phyloP scores from a whole-genome alignment of 1,284 basidiomycete species.

The Puccinia polysora region DNA sequence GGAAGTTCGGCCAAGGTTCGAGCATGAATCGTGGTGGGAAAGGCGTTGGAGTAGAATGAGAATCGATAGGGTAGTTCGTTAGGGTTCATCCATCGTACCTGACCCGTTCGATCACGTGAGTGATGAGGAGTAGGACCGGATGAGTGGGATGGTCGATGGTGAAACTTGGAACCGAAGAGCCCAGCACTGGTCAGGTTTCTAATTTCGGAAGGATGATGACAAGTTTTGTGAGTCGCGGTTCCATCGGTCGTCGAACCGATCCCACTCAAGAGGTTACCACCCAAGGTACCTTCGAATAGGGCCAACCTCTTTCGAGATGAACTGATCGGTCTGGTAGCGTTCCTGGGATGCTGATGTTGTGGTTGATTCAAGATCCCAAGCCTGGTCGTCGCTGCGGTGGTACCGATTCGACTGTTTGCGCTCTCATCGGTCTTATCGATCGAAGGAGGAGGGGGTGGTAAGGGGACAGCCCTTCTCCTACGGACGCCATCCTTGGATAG shows the following conservation, averaged over 20 bases:
- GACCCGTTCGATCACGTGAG: conserved; percentile 59
- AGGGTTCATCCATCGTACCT: conserved; percentile 42
- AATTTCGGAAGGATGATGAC: no score
- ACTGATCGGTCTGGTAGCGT: not conserved
- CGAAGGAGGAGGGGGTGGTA: not conserved
- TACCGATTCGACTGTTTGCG: not conserved
- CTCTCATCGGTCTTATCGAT: not conserved
- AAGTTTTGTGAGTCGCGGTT: conserved; percentile 25
- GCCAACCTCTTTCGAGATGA: conserved; percentile 4
- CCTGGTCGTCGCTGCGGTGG: not conserved
- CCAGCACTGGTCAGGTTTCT: conserved; percentile 33
- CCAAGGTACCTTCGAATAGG: conserved; percentile 24
- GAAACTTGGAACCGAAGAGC: not conserved
- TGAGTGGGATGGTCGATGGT: conserved; percentile 10
- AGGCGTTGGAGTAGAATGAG: conserved; percentile 94
- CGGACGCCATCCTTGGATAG: conserved; percentile 42
- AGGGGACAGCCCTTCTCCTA: conserved; percentile 19
- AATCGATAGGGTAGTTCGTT: conserved; percentile 85
- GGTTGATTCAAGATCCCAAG: not conserved
- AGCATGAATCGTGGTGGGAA: conserved; percentile 90
- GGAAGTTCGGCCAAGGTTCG: conserved; percentile 87
- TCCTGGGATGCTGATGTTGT: conserved; percentile 6
- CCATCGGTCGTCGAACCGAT: not conserved
- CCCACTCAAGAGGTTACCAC: not conserved
- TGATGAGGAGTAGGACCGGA: conserved; percentile 40